These are phyloP conservation scores for Pulveroboletus ravenelii DNA, from an alignment of 768 basidiomycete species.

Conservation along the genomic window DNA sequence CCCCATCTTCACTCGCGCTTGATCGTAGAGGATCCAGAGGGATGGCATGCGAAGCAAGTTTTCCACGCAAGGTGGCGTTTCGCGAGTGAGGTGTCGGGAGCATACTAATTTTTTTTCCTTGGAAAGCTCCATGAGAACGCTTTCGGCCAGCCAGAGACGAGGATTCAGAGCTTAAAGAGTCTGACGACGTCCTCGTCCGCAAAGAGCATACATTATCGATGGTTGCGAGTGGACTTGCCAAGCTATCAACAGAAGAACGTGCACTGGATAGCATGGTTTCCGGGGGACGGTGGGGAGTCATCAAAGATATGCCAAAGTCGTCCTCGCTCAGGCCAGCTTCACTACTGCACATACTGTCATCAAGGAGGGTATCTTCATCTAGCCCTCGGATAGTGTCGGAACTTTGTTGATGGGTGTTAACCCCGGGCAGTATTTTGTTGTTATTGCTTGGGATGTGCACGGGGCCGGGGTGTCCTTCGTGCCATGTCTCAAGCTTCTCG, in stretches of 20 bases:
- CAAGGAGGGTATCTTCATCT: conserved; percentile 20
- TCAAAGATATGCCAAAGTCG: conserved; percentile 61
- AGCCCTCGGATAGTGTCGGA: conserved; percentile 4
- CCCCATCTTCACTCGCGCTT: conserved; percentile 21
- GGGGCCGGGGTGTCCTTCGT: conserved; percentile 57
- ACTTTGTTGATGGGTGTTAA: conserved; percentile 23
- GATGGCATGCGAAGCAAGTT: conserved; percentile 1
- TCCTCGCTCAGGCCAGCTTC: conserved; percentile 38
- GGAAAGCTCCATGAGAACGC: conserved; percentile 25
- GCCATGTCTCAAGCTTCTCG: conserved; percentile 62
- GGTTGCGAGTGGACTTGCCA: conserved; percentile 35
- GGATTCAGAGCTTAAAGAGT: conserved; percentile 37
- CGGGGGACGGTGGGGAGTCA: conserved; percentile 47
- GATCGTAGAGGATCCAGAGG: conserved; percentile 16
- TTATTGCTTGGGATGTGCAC: conserved; percentile 60
- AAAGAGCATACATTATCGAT: conserved; percentile 36
- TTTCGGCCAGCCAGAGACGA: conserved; percentile 40
- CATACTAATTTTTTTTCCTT: conserved; percentile 1
- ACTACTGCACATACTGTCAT: conserved; percentile 26
- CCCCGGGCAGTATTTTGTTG: conserved; percentile 35
- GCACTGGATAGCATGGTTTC: conserved; percentile 18
- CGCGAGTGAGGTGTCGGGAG: conserved; percentile 9
- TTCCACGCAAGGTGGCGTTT: conserved; percentile 28
- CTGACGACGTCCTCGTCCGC: conserved; percentile 38
- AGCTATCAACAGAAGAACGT: conserved; percentile 24